Conservation (phyloP, 441 rosid species). For the Brassica balearica region DNA sequence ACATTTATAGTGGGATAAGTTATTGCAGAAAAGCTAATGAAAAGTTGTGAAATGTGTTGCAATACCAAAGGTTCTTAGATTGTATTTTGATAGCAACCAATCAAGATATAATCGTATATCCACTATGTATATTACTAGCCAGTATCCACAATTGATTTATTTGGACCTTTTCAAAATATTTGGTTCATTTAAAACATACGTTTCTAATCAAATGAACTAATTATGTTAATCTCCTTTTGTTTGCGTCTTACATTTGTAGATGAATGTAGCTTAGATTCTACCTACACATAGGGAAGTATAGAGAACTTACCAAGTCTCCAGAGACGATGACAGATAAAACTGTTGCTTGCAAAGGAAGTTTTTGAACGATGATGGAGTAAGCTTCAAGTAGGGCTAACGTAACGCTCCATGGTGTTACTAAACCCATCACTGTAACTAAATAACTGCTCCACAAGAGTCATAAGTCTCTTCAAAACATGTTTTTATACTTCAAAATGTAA, state of each 20-base stretch:
- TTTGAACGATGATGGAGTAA: slow-evolving; percentile 59
- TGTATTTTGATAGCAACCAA: slow-evolving; percentile 35
- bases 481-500: neutral
- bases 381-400: slow-evolving; percentile 71
- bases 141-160: slow-evolving; percentile 24
- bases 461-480: neutral
- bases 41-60: slow-evolving; percentile 32
- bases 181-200: slow-evolving; percentile 15
- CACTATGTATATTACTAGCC: slow-evolving; percentile 27
- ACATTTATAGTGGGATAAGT: slow-evolving; percentile 30
- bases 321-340: slow-evolving; percentile 54
- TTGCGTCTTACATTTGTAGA: neutral
- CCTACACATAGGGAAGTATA: neutral
- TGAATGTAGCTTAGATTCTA: neutral
- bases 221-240: neutral
- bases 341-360: slow-evolving; percentile 58
- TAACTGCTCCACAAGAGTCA: slow-evolving; percentile 53
- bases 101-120: slow-evolving; percentile 9
- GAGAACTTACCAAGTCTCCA: slow-evolving; percentile 71
- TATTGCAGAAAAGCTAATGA: slow-evolving; percentile 23
- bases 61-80: slow-evolving; percentile 26
- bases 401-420: slow-evolving; percentile 79
- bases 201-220: slow-evolving; percentile 9
- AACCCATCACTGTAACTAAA: slow-evolving; percentile 81
- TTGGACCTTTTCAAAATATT: slow-evolving; percentile 13